Base-by-base conservation (phyloP, 2,329 filamentous ascomycete genomes). In the Ascochyta viciae-villosae region DNA sequence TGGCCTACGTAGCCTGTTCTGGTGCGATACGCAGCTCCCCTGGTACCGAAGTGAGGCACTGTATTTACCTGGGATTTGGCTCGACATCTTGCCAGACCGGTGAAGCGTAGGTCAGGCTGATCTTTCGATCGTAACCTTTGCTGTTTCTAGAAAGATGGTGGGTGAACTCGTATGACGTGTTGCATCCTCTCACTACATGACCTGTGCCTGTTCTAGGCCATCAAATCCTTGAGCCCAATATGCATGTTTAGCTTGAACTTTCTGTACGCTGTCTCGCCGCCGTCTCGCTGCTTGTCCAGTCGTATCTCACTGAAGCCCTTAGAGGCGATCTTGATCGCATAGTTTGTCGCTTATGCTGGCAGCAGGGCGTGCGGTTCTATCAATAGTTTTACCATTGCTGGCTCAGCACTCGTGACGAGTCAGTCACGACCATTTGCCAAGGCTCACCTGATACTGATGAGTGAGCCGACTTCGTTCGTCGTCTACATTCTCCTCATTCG, bases 361-460 rank as follows among this genome's bases (percentile, higher is more conserved):
- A 41, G 22, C 22, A 46, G 19, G 52, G 26, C 40, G 40, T 42
- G 31, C 41, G 13, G 12, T 13, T 31, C 12, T 50, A 50, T 55
- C 53, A 50, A 55, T 55, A 55, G 47, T 23, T 3, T 15, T 15
- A 27, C 15, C 15, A 34, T 33, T 13, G 22, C 26, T 16, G 6
- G 13, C 19, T 34, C 22, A 35, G 35, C 24, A 24, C 22, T 12
- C 26, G 34, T 46, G 27, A 41, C 34, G 41, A 42, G 33, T 45
- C 35, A 53, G 29, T 55, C 27, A 24, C 19, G 41, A 33, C 19
- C 12, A 35, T 22, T 19, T 33, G 23, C 46, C 46, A 50, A 55
- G 52, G 34, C 46, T 46, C 46, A 55, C 47, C 41, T 55, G 41
- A 50, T 45, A n/a, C 39, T 40, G 34, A 44, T 42, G 33, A 38